Conservation (phyloP, 495 filamentous ascomycete species). For the Oidiodendron maius region DNA sequence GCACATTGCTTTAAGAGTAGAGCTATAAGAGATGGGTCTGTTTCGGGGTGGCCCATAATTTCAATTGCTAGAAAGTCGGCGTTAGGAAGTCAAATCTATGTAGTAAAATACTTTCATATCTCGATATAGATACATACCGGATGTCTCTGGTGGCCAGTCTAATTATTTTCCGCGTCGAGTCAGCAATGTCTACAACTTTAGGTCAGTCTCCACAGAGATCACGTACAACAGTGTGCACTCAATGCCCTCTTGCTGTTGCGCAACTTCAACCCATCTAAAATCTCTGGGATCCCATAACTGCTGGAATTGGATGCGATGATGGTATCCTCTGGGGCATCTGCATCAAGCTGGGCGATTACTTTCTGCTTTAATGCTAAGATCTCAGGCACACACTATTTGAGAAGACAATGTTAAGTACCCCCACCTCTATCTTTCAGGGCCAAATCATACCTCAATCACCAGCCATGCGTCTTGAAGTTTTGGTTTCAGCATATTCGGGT, state of each 20-base stretch:
- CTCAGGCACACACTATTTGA: constrained; percentile 31
- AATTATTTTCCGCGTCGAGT: background rate
- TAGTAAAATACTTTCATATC: too few relatives aligned
- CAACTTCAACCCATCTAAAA: constrained; percentile 26
- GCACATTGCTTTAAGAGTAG: constrained; percentile 23
- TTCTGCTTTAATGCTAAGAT: constrained; percentile 23
- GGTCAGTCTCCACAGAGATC: background rate
- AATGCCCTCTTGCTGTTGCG: constrained; percentile 22
- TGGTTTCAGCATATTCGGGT: too few relatives aligned
- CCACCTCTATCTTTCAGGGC: background rate
- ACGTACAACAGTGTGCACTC: constrained; percentile 34
- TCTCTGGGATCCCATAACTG: constrained; percentile 31
- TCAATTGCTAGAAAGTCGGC: constrained; percentile 35
- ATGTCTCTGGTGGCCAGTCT: constrained; percentile 39
- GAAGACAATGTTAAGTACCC: background rate
- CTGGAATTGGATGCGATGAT: constrained; percentile 38
- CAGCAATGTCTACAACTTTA: background rate
- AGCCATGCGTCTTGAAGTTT: constrained; percentile 27
- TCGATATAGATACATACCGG: too few relatives aligned
- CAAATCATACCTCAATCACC: constrained; percentile 27
- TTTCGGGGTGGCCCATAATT: constrained; percentile 32
- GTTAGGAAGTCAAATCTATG: too few relatives aligned
- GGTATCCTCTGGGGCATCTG: constrained; percentile 17
- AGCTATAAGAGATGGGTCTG: constrained; percentile 23
- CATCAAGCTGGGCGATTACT: constrained; percentile 28